Evolutionary conservation across 23 red algal genomes (phyloP).

Genomic region (Gracilaria vermiculophylla): DNA sequence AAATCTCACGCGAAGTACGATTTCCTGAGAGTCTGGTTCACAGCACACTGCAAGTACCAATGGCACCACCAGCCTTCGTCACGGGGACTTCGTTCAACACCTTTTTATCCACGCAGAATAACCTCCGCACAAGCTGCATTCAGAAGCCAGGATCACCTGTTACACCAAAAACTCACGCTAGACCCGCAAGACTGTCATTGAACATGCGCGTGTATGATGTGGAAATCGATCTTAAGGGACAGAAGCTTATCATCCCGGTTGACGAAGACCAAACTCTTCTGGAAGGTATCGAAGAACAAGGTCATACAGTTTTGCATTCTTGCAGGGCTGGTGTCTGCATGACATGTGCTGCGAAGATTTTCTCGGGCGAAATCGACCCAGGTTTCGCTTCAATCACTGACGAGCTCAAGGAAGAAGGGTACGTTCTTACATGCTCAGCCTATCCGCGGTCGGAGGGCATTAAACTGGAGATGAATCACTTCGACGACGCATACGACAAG

Average conservation of each 20-base stretch:
- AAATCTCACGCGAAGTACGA: too few relatives aligned
- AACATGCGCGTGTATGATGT: slow-evolving; percentile 62
- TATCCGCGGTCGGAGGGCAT: slow-evolving; percentile 71
- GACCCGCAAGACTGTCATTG: neutral
- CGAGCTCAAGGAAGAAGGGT: slow-evolving; percentile 75
- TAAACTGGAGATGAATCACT: slow-evolving; percentile 74
- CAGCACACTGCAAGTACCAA: neutral
- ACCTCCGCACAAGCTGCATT: neutral
- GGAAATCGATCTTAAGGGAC: slow-evolving; percentile 46
- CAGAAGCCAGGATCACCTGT: neutral
- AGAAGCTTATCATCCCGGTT: slow-evolving; percentile 58
- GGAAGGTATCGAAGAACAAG: slow-evolving; percentile 77
- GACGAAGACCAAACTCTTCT: slow-evolving; percentile 78
- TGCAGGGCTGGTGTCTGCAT: slow-evolving; percentile 92
- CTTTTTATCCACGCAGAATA: neutral
- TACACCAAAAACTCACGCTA: neutral
- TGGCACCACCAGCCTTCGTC: neutral
- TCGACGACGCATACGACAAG: slow-evolving; percentile 81
- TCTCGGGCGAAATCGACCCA: slow-evolving; percentile 80
- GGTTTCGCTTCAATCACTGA: slow-evolving; percentile 65
- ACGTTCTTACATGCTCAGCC: slow-evolving; percentile 80
- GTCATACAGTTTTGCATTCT: slow-evolving; percentile 62
- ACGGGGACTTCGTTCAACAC: neutral
- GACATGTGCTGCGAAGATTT: slow-evolving; percentile 83
- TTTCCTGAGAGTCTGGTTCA: neutral